Conservation (phyloP, 116 monocot species). For the Phalaenopsis hybrid region DNA sequence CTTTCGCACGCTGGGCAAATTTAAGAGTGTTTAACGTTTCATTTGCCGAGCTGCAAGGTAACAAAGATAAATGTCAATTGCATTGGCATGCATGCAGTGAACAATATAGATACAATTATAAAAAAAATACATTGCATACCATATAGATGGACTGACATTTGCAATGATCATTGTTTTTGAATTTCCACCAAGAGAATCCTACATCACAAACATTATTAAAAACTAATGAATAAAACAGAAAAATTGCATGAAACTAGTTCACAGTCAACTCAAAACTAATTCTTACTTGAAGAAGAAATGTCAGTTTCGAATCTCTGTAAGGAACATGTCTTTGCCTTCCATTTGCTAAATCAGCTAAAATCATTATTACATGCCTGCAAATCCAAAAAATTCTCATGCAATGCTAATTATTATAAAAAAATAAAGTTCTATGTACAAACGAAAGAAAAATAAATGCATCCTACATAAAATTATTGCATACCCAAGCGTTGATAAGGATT, state of each 20-base stretch:
- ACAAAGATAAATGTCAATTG: background rate
- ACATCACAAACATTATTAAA: background rate
- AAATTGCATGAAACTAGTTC: background rate
- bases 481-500: constrained; percentile 43
- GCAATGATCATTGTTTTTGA: constrained; percentile 97
- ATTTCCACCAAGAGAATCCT: constrained; percentile 97
- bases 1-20: constrained; percentile 93
- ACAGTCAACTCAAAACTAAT: constrained; percentile 6
- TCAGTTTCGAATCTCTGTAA: constrained; percentile 92
- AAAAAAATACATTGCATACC: constrained; percentile 27
- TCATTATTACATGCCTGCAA: constrained; percentile 94
- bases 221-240: background rate
- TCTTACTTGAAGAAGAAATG: constrained; percentile 93
- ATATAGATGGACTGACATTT: constrained; percentile 87
- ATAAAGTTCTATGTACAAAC: background rate
- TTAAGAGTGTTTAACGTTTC: constrained; percentile 93
- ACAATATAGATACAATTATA: background rate
- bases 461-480: constrained; percentile 19
- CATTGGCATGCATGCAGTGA: background rate
- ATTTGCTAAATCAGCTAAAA: constrained; percentile 75
- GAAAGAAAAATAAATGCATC: background rate
- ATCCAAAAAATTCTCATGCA: background rate
- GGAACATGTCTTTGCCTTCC: constrained; percentile 91
- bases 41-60: constrained; percentile 59
- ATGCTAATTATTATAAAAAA: background rate